Percentiles rank a stretch among this genome's conserved stretches.
These are phyloP conservation scores for Conoideocrella luteorostrata DNA, from an alignment of 2,329 filamentous ascomycete species.

Conservation along the genomic window DNA sequence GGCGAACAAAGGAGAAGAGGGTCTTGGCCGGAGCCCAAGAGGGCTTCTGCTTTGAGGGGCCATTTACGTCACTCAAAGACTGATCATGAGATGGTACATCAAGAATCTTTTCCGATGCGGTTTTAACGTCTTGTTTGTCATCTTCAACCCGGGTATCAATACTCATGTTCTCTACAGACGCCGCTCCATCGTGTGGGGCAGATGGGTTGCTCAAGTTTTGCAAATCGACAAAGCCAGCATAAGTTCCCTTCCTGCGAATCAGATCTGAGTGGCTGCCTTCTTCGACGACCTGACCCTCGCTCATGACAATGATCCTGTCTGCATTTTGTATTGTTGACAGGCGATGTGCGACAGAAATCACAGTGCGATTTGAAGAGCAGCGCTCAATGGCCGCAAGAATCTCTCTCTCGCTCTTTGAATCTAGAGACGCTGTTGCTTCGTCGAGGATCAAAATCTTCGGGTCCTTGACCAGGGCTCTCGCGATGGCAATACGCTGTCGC, in stretches of 20 bases:
- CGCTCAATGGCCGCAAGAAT: slow-evolving; percentile 6
- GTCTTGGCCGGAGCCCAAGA: neutral
- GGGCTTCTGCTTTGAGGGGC: neutral
- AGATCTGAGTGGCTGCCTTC: neutral
- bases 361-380: neutral
- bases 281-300: slow-evolving; percentile 33
- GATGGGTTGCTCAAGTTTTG: slow-evolving; percentile 11
- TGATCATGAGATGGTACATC: neutral
- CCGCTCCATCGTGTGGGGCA: slow-evolving; percentile 3
- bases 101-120: neutral
- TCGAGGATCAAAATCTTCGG: slow-evolving; percentile 50
- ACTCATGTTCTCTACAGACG: neutral
- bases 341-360: slow-evolving; percentile 5
- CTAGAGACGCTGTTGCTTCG: slow-evolving; percentile 33
- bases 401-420: slow-evolving; percentile 5
- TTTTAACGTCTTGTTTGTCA: neutral
- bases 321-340: slow-evolving; percentile 10
- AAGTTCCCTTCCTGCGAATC: slow-evolving; percentile 36
- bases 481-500: slow-evolving; percentile 55
- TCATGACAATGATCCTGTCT: slow-evolving; percentile 26
- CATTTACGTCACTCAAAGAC: neutral
- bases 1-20: slow-evolving; percentile 6
- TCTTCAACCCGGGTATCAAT: neutral
- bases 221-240: slow-evolving; percentile 37
- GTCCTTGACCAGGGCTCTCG: slow-evolving; percentile 28